These are phyloP conservation scores for Ceratobasidium sp. DNA, from an alignment of 1,284 basidiomycete genomes.

Conservation along the genomic window DNA sequence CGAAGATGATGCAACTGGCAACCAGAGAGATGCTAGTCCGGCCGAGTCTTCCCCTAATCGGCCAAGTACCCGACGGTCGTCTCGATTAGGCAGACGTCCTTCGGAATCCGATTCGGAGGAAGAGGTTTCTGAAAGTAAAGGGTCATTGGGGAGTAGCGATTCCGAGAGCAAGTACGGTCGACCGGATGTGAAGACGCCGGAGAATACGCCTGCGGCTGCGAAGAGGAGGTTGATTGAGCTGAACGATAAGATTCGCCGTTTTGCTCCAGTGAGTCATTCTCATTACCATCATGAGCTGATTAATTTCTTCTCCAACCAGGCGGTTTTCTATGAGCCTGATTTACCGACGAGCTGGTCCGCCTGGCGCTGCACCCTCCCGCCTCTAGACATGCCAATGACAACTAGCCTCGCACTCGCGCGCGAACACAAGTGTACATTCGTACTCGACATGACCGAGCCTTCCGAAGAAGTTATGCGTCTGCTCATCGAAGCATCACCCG, in stretches of 20 bases:
- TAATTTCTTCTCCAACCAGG: neutral
- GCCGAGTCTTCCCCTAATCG: neutral
- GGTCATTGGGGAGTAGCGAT: conserved; percentile 29
- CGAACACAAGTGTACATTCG: conserved; percentile 9
- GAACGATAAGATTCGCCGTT: neutral
- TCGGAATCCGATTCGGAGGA: neutral
- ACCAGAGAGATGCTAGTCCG: too few species aligned
- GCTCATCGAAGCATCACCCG: neutral
- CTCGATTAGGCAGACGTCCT: neutral
- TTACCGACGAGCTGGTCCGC: conserved; percentile 1
- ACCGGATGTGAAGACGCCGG: neutral
- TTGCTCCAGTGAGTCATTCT: conserved; percentile 11
- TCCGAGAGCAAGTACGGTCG: conserved; percentile 31
- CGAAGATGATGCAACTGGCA: neutral
- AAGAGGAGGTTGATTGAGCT: neutral
- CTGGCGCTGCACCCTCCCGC: conserved; percentile 24
- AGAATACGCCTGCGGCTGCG: neutral
- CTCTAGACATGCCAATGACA: neutral
- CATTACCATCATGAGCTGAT: neutral
- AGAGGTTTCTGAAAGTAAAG: conserved; percentile 22
- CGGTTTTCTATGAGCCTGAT: neutral
- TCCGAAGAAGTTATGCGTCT: conserved; percentile 1
- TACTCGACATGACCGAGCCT: conserved; percentile 1
- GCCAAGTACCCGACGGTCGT: neutral
- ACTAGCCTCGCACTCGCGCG: neutral